A percentile compares a stretch with the other conserved stretches of the same genome.
Conservation (phyloP, 768 basidiomycete species). For the Tubosaeta sp. region DNA sequence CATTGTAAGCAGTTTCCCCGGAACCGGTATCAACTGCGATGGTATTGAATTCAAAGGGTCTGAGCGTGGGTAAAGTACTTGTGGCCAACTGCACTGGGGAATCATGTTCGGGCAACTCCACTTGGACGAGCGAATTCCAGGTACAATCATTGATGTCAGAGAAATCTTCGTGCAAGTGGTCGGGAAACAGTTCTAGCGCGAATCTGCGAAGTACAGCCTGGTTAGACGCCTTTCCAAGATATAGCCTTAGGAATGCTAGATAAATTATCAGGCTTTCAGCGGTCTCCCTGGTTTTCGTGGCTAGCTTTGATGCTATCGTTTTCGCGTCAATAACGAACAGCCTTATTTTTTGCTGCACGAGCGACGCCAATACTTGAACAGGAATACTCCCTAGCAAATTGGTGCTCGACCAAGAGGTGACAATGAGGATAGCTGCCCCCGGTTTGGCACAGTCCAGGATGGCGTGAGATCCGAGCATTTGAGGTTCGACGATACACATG, state of each 20-base stretch:
- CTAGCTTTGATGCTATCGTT: slow-evolving; percentile 38
- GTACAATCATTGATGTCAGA: slow-evolving; percentile 53
- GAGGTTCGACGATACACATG: slow-evolving; percentile 69
- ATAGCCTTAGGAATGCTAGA: slow-evolving; percentile 82
- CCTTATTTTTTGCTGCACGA: slow-evolving; percentile 47
- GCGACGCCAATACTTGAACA: slow-evolving; percentile 38
- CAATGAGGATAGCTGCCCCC: slow-evolving; percentile 67
- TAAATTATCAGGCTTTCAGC: slow-evolving; percentile 60
- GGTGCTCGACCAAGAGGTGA: slow-evolving; percentile 68
- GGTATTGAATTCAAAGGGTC: slow-evolving; percentile 68
- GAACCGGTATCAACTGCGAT: slow-evolving; percentile 61
- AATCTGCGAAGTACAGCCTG: slow-evolving; percentile 51
- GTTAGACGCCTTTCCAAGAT: slow-evolving; percentile 60
- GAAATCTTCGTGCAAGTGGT: slow-evolving; percentile 40
- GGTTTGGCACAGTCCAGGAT: slow-evolving; percentile 62
- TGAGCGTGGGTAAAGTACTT: slow-evolving; percentile 35
- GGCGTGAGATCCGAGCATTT: slow-evolving; percentile 73
- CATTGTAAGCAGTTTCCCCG: slow-evolving; percentile 56
- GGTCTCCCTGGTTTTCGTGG: slow-evolving; percentile 35
- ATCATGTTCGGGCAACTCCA: slow-evolving; percentile 38
- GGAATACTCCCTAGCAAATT: slow-evolving; percentile 73
- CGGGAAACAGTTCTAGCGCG: slow-evolving; percentile 43
- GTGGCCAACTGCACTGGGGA: slow-evolving; percentile 19
- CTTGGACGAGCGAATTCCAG: slow-evolving; percentile 64
- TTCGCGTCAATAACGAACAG: slow-evolving; percentile 60